A percentile compares a stretch with the other conserved stretches of the same genome.
These are phyloP conservation scores for Solanum acaule DNA, from an alignment of 257 asterid genomes.

Conservation along the genomic window DNA sequence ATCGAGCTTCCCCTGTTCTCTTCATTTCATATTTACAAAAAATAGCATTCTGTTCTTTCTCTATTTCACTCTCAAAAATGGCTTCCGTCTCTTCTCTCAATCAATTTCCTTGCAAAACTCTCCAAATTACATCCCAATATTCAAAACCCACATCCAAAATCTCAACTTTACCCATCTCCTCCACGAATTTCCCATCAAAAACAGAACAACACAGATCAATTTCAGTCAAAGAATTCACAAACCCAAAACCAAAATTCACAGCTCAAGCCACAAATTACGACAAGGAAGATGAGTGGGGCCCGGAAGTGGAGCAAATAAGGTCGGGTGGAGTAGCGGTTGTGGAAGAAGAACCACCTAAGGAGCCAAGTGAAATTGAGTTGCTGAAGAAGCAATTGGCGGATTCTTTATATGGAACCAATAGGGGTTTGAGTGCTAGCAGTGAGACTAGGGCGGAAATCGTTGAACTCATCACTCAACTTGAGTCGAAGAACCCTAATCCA, in stretches of 20 bases:
- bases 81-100: constrained; percentile 44
- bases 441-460: constrained; percentile 84
- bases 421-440: constrained; percentile 71
- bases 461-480: constrained; percentile 76
- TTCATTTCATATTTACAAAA: background rate
- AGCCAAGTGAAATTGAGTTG: constrained; percentile 29
- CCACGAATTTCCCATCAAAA: constrained; percentile 12
- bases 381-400: constrained; percentile 67
- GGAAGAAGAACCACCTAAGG: constrained; percentile 30
- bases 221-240: background rate
- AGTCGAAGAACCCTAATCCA: constrained; percentile 77
- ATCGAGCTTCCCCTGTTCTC: background rate
- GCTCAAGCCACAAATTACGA: constrained; percentile 17
- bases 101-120: constrained; percentile 19
- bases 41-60: background rate
- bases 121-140: background rate
- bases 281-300: constrained; percentile 1
- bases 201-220: background rate
- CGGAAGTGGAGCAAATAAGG: constrained; percentile 4
- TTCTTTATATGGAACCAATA: constrained; percentile 62
- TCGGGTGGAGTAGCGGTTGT: constrained; percentile 38
- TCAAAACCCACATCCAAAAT: constrained; percentile 1
- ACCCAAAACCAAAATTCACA: constrained; percentile 3
- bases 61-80: constrained; percentile 11
- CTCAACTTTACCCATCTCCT: constrained; percentile 13